Base-by-base conservation (phyloP, 129 eudicot genomes). In the Saussurea involucrata region DNA sequence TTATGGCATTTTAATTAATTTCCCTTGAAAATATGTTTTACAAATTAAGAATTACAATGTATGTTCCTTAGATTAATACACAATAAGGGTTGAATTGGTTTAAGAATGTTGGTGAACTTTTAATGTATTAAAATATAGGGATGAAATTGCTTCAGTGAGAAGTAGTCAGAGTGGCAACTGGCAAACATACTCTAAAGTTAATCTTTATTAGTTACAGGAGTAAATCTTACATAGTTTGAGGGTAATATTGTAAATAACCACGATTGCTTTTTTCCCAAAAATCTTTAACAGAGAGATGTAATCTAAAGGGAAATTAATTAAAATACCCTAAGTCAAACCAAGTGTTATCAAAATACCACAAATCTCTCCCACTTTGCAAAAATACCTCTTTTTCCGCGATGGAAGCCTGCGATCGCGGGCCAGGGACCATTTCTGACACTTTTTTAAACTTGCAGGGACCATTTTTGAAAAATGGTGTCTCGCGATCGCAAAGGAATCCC, bases 61-160 rank as follows among this genome's bases (percentile, higher is more conserved):
- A 0, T 4, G 6, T 15, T 46, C 13, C 15, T 46, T 46, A 13
- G 55, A 11, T 44, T 44, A 44, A 44, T 44, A 46, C 57, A 46
- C 12, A 44, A 12, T 44, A 44, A 49, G 58, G 10, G 58, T 15
- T 49, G 20, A 15, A 49, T 49, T 49, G 21, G 20, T 49, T 49
- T 15, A 44, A 49, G 18, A 49, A 17, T 49, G 2, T 15, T 4
- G 20, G 58, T 4, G 18, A 37, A 49, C 58, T 5, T 49, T 49
- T 60, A 6, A 68, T 68, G 4, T 68, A 33, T 31, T 28, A 60
- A 61, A 12, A 60, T 60, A 12, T 22, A 61, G 24, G 36, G 22
- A 31, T 61, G 36, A 61, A 74, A 61, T 74, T 74, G 60, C 78
- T 74, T 74, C 78, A 74, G 8, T 34, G 68, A 74, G 78, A 74